Evolutionary conservation across 2,329 filamentous ascomycete species (phyloP).

Genomic region (Exophiala calicioides): DNA sequence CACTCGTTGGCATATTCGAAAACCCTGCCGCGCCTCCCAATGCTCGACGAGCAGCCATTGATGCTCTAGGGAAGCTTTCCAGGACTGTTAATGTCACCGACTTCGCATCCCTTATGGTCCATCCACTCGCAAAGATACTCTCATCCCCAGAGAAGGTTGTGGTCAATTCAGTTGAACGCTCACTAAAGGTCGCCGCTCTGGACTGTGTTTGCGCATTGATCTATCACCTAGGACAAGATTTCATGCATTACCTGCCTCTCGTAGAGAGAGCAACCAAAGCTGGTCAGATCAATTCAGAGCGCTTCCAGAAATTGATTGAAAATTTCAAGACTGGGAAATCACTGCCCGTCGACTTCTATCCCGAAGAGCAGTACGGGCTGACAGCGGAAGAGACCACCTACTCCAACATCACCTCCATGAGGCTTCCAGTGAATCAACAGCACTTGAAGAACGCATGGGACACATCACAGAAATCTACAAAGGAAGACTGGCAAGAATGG

Average conservation of each 20-base stretch:
- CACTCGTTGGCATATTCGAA: slow-evolving; percentile 92
- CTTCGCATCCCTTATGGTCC: slow-evolving; percentile 93
- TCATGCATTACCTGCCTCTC: slow-evolving; percentile 88
- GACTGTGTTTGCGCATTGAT: slow-evolving; percentile 95
- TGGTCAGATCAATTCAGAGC: slow-evolving; percentile 81
- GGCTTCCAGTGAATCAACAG: slow-evolving; percentile 94
- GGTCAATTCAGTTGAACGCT: slow-evolving; percentile 61
- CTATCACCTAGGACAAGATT: slow-evolving; percentile 93
- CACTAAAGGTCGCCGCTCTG: slow-evolving; percentile 76
- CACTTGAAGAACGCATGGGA: slow-evolving; percentile 98
- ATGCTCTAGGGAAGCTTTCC: slow-evolving; percentile 90
- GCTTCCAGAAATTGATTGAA: slow-evolving; percentile 87
- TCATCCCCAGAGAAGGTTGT: slow-evolving; percentile 52
- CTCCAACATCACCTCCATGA: slow-evolving; percentile 62
- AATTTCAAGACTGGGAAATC: slow-evolving; percentile 94
- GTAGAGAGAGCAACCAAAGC: slow-evolving; percentile 81
- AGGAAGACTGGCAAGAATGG: slow-evolving; percentile 99
- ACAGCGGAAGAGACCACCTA: slow-evolving; percentile 67
- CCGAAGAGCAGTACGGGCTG: slow-evolving; percentile 76
- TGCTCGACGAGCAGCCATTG: slow-evolving; percentile 84
- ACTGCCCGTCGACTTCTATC: slow-evolving; percentile 90
- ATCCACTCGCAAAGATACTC: slow-evolving; percentile 77
- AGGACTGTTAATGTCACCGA: slow-evolving; percentile 97
- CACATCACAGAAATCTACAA: slow-evolving; percentile 91
- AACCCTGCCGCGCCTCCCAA: slow-evolving; percentile 77